Evolutionary conservation across 2,329 filamentous ascomycete species (phyloP), one percentile per base, ranked within the genome.

Genomic region (Cladophialophora yegresii): DNA sequence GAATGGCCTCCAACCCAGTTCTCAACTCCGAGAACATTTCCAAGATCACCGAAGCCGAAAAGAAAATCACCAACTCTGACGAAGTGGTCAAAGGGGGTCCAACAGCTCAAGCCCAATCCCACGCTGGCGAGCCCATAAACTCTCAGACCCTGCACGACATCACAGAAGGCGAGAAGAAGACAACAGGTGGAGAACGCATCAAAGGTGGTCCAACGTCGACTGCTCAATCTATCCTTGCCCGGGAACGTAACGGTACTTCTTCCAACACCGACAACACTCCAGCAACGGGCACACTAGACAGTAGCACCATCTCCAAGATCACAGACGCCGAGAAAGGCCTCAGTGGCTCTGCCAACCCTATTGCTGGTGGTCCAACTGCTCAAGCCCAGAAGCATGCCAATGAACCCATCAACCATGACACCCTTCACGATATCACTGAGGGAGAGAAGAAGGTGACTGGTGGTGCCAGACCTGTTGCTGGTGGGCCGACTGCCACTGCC

Each of bases 371-470:
- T 0, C 79, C 78, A 0, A 80, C 78, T 0, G 77, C 79, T 3
- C 72, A 74, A 54, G 78, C 78, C 0, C 78, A 81, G 69, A 74
- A 73, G 47, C 78, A 80, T 61, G 71, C 70, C 32, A 70, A 70
- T 28, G 72, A 76, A 62, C 61, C 70, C 40, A 74, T 80, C 54
- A 76, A 72, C 16, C 60, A 71, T 2, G 58, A 76, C 62, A 73
- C 73, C 51, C 69, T 80, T 0, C 75, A 76, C 63, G 77, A 79
- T 63, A 80, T 80, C 66, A 79, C 76, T 8, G 72, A 74, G 49
- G 78, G 76, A 10, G 78, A 80, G 72, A 77, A 76, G 62, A 71
- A 68, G n/a, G 71, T 80, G 32, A 78, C 77, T 0, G 77, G 77
- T 1, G 72, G 64, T n/a, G 33, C 3, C 26, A 33, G 47, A 5